phyloP scores from a whole-genome alignment of 176 grass and related monocot genomes.

The Eleusine coracana region DNA sequence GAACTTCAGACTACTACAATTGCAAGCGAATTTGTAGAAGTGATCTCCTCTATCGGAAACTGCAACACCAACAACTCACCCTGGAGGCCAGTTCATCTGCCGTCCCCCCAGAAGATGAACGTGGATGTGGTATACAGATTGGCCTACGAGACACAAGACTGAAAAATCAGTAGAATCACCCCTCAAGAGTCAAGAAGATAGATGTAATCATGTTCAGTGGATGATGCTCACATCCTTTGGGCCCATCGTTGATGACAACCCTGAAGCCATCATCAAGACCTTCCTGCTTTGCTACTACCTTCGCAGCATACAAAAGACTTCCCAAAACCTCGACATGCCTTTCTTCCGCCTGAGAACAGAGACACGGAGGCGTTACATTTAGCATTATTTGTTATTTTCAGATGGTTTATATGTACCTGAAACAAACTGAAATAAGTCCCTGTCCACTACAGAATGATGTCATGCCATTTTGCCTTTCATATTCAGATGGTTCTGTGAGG shows the following conservation, averaged over 20 bases:
- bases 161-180: neutral
- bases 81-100: conserved; percentile 87
- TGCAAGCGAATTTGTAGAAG: neutral
- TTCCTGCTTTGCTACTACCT: conserved; percentile 70
- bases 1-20: neutral
- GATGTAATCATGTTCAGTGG: neutral
- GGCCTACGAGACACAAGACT: conserved; percentile 40
- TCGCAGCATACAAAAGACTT: conserved; percentile 59
- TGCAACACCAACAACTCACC: conserved; percentile 37
- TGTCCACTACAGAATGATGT: neutral
- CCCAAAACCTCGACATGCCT: conserved; percentile 61
- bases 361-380: neutral
- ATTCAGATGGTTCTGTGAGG: conserved; percentile 4
- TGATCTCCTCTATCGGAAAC: neutral
- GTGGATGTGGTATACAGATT: conserved; percentile 83
- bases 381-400: neutral
- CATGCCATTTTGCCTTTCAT: neutral
- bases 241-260: conserved; percentile 70
- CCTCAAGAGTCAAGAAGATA: conserved; percentile 15
- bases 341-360: conserved; percentile 67
- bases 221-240: conserved; percentile 55
- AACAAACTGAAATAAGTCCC: neutral
- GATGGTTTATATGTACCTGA: neutral
- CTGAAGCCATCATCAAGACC: conserved; percentile 70
- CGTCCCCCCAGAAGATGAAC: conserved; percentile 70